Base-by-base conservation (phyloP, 169 alveolate species). In the Plasmodium relictum region DNA sequence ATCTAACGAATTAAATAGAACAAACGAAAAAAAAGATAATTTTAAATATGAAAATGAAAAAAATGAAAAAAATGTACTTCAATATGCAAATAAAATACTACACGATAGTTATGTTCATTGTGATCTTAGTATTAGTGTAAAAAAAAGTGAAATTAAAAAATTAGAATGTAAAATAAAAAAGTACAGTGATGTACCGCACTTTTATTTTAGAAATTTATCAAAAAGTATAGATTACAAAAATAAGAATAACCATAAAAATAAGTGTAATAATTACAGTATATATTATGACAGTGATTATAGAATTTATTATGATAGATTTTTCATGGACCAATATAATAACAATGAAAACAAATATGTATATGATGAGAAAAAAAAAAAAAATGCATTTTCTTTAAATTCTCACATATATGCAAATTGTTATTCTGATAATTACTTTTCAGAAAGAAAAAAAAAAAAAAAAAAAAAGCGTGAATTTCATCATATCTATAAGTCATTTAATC, bases 371-470 rank as follows among this genome's bases (percentile, higher is more conserved):
- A 56, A 68, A 37, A 14, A 48, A 52, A 74, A 39, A 20, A 62
- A 39, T 6, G n/a, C 24, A 42, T 7, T 26, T 6, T 41, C 59
- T 45, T 68, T 54, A 58, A 54, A 52, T 65, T 78, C 73, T 45
- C 16, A 63, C 41, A 50, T 48, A 31, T 50, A 70, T 70, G 37
- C 31, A 31, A 66, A 31, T 50, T 58, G 24, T 56, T 69, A 78
- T 65, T 78, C 89, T 72, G 89, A 78, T 78, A 78, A 78, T 50
- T 78, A 78, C 50, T 78, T 78, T 78, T 78, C 89, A 78, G 44
- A 48, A 63, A 65, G 42, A 65, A 78, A 50, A 8, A 48, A 76
- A 54, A 16, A 63, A 22, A 76, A 61, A 54, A 76, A 63, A 24
- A 61, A 74, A 10, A 62, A 39, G 58, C 6, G n/a, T 41, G 12